These are phyloP conservation scores for Gossypium thurberi DNA, from an alignment of 345 rosid genomes.

Conservation along the genomic window DNA sequence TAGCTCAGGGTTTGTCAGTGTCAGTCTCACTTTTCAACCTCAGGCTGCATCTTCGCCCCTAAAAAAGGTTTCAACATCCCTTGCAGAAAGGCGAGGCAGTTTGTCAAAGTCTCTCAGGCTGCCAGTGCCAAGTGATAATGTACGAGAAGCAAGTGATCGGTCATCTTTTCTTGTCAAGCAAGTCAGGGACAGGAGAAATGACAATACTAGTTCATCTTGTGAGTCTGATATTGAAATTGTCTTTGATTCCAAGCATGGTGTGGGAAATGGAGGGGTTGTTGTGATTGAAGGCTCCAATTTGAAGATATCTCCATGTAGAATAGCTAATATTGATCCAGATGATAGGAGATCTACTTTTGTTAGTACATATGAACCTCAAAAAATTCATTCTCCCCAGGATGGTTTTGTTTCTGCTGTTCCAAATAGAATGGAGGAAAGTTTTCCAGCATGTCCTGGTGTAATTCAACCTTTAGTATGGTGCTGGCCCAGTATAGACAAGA, in stretches of 20 bases:
- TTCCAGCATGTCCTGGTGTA: conserved; percentile 18
- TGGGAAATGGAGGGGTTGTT: conserved; percentile 28
- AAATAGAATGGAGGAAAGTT: conserved; percentile 20
- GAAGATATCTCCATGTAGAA: conserved; percentile 32
- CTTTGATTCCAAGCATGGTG: conserved; percentile 37
- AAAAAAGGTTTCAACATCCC: conserved; percentile 56
- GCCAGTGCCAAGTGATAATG: conserved; percentile 47
- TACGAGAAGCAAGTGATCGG: conserved; percentile 23
- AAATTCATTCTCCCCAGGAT: conserved; percentile 20
- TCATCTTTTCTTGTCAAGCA: conserved; percentile 23
- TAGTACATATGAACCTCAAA: conserved; percentile 22
- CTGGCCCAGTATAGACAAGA: conserved; percentile 75
- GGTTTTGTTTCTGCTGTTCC: conserved; percentile 15
- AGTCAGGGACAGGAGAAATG: conserved; percentile 25
- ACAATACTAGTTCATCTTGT: conserved; percentile 29
- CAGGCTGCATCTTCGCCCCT: conserved; percentile 27
- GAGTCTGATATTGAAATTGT: conserved; percentile 48
- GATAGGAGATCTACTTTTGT: conserved; percentile 27
- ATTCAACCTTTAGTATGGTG: conserved; percentile 40
- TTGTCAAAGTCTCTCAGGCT: conserved; percentile 64
- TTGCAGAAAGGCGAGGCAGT: conserved; percentile 84
- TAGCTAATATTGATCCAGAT: conserved; percentile 24
- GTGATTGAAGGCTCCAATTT: conserved; percentile 24
- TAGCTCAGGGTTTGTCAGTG: conserved; percentile 28
- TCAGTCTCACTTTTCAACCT: conserved; percentile 29